Evolutionary conservation across 1,139 yeast species (phyloP), one percentile per base, ranked within the genome.

Genomic region (Blastobotrys capitulatus): DNA sequence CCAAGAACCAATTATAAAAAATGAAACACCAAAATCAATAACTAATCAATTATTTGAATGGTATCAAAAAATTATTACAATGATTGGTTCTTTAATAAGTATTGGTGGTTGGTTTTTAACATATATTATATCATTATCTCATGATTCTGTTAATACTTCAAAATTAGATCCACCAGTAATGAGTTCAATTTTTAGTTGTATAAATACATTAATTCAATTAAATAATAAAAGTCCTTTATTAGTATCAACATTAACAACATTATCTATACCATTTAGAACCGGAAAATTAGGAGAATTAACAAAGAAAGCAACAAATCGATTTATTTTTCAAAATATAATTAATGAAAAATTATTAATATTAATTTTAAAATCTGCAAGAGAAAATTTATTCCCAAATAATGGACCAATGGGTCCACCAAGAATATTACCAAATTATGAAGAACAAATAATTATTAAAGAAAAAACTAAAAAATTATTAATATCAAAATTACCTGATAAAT

Each of bases 341-440:
- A 54, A 50, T 40, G 58, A 44, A 52, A 39, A 51, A 19, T 38
- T 65, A 10, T 56, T 64, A 2, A 58, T 62, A 2, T 50, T 55
- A 2, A 52, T 65, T 7, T 42, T 72, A 6, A 58, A 56, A 22
- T 54, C 58, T 6, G 57, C 64, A 1, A 58, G 76, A 39, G 58
- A 59, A 38, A 64, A 65, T 29, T 53, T 73, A 36, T 73, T 72
- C 48, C 74, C 75, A 1, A 56, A 55, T 10, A 70, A 69, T 50
- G 74, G 72, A 8, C 59, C 58, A 16, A 68, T 73, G 72, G 76
- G 76, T 0, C 73, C 74, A 1, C 67, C 75, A 6, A 52, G 75
- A 22, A 55, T 57, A 4, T 47, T 56, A 8, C 71, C 71, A 0
- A 51, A 55, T 18, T 56, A 42, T 5, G 56, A 50, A 16, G 66